phyloP scores from a whole-genome alignment of 2,329 filamentous ascomycete species.

The Orbilia quercus region DNA sequence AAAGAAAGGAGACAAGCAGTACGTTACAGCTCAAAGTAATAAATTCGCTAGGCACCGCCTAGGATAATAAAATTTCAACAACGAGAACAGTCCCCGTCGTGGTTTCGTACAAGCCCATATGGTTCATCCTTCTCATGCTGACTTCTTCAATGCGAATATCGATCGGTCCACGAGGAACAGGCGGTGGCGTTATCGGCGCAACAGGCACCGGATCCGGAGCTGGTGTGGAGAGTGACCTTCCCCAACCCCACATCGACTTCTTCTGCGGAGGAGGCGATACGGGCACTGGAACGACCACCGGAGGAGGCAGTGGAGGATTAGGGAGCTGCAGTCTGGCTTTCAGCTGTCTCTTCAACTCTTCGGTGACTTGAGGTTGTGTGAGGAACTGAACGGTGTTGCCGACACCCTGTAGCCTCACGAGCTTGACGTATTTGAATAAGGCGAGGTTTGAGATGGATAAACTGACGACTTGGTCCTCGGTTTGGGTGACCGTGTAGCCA shows the following conservation, averaged over 20 bases:
- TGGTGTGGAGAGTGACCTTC: constrained; percentile 22
- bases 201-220: constrained; percentile 3
- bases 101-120: constrained; percentile 52
- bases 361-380: constrained; percentile 48
- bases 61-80: constrained; percentile 44
- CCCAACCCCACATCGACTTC: constrained; percentile 55
- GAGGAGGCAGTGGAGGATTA: constrained; percentile 32
- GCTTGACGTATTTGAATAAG: constrained; percentile 43
- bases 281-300: constrained; percentile 26
- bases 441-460: constrained; percentile 39
- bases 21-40: not conserved
- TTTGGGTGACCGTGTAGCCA: constrained; percentile 4
- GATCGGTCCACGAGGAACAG: constrained; percentile 29
- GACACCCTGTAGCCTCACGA: constrained; percentile 37
- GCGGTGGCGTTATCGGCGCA: constrained; percentile 26
- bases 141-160: constrained; percentile 52
- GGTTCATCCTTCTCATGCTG: constrained; percentile 53
- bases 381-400: constrained; percentile 52
- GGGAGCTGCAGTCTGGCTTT: constrained; percentile 46
- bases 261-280: constrained; percentile 48
- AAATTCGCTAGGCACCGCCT: not conserved
- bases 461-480: constrained; percentile 40
- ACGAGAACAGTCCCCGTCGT: constrained; percentile 45
- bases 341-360: constrained; percentile 47
- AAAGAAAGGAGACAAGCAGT: not conserved